A percentile compares a stretch with the other conserved stretches of the same genome.
These are phyloP conservation scores for Physaria fendleri DNA, from an alignment of 345 rosid genomes.

Conservation along the genomic window DNA sequence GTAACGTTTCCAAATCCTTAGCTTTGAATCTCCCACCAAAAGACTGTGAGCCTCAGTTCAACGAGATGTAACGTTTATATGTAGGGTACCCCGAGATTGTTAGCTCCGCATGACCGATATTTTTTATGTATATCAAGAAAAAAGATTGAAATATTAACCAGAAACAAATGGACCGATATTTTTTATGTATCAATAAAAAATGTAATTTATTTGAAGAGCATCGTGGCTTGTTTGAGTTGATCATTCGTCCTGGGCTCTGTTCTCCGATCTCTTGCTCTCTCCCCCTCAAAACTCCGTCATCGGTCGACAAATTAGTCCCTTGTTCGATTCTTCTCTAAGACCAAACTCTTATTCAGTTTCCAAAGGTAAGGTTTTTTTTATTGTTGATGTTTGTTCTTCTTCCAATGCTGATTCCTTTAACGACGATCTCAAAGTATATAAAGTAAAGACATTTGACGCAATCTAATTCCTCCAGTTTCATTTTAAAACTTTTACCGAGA, in stretches of 20 bases:
- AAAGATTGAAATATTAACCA: too few relatives aligned
- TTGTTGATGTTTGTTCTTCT: not conserved
- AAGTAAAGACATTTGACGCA: not conserved
- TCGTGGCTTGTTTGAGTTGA: constrained; percentile 1
- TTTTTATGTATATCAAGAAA: too few relatives aligned
- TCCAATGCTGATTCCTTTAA: not conserved
- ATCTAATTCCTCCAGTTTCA: not conserved
- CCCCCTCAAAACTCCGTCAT: too few relatives aligned
- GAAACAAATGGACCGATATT: too few relatives aligned
- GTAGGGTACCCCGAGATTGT: too few relatives aligned
- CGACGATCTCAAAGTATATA: not conserved
- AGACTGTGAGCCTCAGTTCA: too few relatives aligned
- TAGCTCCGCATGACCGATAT: too few relatives aligned
- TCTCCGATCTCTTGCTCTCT: constrained; percentile 11
- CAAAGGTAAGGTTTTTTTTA: constrained; percentile 8
- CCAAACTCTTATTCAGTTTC: not conserved
- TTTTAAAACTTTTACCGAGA: not conserved
- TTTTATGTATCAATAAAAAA: too few relatives aligned
- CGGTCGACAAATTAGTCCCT: too few relatives aligned
- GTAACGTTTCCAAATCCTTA: too few relatives aligned
- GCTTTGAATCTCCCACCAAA: too few relatives aligned
- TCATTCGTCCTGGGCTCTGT: not conserved
- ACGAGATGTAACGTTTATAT: too few relatives aligned
- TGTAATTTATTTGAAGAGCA: not conserved
- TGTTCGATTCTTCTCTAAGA: not conserved